phyloP scores from a whole-genome alignment of 371 early-diverging fungal species.

The Apophysomyces sp. region DNA sequence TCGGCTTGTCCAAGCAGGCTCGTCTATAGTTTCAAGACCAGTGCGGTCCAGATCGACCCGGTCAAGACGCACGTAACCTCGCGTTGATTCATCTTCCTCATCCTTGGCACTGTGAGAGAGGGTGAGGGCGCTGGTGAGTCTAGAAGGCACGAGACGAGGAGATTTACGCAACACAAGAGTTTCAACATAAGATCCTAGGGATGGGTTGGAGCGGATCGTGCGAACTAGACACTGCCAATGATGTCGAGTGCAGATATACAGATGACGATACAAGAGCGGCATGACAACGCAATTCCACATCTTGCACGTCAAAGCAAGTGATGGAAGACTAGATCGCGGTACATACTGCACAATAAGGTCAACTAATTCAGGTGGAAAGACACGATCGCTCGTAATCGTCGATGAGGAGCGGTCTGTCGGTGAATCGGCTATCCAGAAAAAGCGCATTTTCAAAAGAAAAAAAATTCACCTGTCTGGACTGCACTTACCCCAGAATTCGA shows the following conservation, averaged over 20 bases:
- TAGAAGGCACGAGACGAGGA: slow-evolving; percentile 26
- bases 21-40: slow-evolving; percentile 27
- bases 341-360: slow-evolving; percentile 18
- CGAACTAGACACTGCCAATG: slow-evolving; percentile 28
- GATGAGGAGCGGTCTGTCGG: background rate
- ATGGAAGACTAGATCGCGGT: slow-evolving; percentile 26
- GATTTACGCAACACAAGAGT: slow-evolving; percentile 33
- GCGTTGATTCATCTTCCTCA: slow-evolving; percentile 13
- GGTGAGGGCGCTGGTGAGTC: slow-evolving; percentile 14
- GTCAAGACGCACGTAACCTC: slow-evolving; percentile 30
- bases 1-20: background rate
- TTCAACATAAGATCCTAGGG: slow-evolving; percentile 15
- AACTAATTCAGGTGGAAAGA: slow-evolving; percentile 33
- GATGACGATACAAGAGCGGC: slow-evolving; percentile 31
- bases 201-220: slow-evolving; percentile 5
- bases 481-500: too few relatives aligned
- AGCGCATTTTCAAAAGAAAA: background rate
- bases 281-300: slow-evolving; percentile 31
- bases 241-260: slow-evolving; percentile 28
- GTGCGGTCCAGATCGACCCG: slow-evolving; percentile 26
- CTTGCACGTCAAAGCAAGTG: slow-evolving; percentile 14
- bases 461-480: background rate
- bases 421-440: background rate
- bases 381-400: background rate
- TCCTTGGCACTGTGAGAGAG: slow-evolving; percentile 10